These are phyloP conservation scores for Pestalotiopsis sp. DNA, from an alignment of 2,329 filamentous ascomycete species.

Conservation along the genomic window DNA sequence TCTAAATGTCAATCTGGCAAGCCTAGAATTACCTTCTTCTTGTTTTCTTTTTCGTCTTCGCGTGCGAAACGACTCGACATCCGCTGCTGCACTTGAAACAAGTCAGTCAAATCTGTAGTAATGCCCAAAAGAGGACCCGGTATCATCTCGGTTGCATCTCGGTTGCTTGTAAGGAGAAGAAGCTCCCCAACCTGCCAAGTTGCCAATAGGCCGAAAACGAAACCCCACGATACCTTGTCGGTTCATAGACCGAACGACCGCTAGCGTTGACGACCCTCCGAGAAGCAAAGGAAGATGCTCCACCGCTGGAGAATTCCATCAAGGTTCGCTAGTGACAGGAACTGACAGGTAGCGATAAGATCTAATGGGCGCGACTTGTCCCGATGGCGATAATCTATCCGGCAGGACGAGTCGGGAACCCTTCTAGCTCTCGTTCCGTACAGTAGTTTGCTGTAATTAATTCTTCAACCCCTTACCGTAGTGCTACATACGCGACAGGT, in stretches of 20 bases:
- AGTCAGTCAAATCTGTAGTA: no score
- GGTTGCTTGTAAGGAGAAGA: background rate
- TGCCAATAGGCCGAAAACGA: background rate
- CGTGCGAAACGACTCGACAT: background rate
- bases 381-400: background rate
- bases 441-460: background rate
- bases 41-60: background rate
- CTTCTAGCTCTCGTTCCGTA: background rate
- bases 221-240: background rate
- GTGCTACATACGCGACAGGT: no score
- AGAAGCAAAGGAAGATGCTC: background rate
- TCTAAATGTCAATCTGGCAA: background rate
- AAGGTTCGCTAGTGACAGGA: background rate
- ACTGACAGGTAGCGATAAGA: background rate
- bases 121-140: background rate
- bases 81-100: background rate
- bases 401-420: background rate
- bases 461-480: background rate
- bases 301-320: background rate
- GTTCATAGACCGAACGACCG: background rate
- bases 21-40: background rate
- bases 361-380: background rate
- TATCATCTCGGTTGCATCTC: background rate
- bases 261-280: background rate
- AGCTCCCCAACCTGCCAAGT: background rate